Base-by-base conservation (phyloP, 495 filamentous ascomycete genomes). In the Tuber magnatum region DNA sequence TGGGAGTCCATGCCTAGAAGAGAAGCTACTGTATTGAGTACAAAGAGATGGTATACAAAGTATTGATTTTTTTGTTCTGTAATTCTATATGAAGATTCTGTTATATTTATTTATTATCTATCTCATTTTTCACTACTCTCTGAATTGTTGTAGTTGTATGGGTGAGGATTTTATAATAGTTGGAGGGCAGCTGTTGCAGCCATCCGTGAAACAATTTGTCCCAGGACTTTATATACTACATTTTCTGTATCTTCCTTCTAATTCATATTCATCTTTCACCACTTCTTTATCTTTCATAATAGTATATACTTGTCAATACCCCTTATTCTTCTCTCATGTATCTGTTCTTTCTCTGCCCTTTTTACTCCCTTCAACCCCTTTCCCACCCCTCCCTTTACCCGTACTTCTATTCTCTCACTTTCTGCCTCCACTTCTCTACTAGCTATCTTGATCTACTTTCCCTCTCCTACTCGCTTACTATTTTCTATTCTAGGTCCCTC, bases 361-460 rank as follows among this genome's bases (percentile, higher is more conserved):
- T 72, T 74, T 38, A 71, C 40, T 35, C 72, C 40, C 3, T 42
- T 4, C 39, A 70, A 38, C 74, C 68, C 41, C 32, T 74, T 69
- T 41, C 81, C 72, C 28, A 78, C 71, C 69, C 20, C 51, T 70
- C 39, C 32, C 73, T 68, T n/a, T 76, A 76, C 71, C 73, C 77
- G 56, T 73, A 77, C 24, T 68, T 75, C 22, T 74, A 73, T 12
- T 38, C 56, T 56, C 76, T 80, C 38, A 51, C 74, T 78, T 74
- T 84, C 72, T 76, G 75, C 75, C 72, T 78, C 78, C 75, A 82
- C 80, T 43, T 81, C 69, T 75, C 65, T 51, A 73, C 73, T 41
- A 73, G 48, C 0, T 71, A 46, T 14, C 75, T 75, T 77, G n/a
- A n/a, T n/a, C n/a, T n/a, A n/a, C n/a, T n/a, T n/a, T 83, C 74